Base-by-base conservation (phyloP, 2,329 filamentous ascomycete species). In the Beauveria sp. region DNA sequence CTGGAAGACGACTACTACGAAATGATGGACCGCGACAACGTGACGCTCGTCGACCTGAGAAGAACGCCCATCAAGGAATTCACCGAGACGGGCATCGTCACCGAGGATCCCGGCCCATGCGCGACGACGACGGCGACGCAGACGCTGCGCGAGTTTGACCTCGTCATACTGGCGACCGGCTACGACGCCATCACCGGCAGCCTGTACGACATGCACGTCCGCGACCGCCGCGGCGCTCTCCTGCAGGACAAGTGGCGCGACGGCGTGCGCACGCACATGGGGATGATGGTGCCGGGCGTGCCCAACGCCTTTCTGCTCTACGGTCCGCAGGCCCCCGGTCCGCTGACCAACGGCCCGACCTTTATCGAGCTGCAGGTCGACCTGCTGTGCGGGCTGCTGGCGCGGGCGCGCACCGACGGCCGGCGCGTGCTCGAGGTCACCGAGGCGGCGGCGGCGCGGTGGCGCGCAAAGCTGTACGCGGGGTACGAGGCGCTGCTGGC, bases 221-320 rank as follows among this genome's bases (percentile, higher is more conserved):
- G 46, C 1, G 64, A 64, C 47, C 64, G 62, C 16, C 14, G 62
- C n/a, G 65, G 67, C 3, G 26, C 44, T 2, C 34, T 58, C 9
- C 52, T 67, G 10, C 44, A 63, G 24, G 50, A 65, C 2, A 62
- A 56, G 43, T 68, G 65, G 65, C 46, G 50, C 22, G n/a, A 53
- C 7, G 65, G 65, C 16, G 61, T 68, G 22, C 18, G 51, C 47
- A 68, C 66, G 4, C 63, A 65, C 26, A 58, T 68, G 8, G 66
- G 67, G 26, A 67, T 68, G 62, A 66, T 68, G 66, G 40, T 63
- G 1, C 56, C 65, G 1, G 64, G 61, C 5, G 51, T 61, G 16
- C 68, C 68, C 1, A 69, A 67, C 7, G 64, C 64, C 18, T 68
- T 68, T 28, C 48, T 69, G 46, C 26, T 69, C 9, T 69, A 69